A percentile compares a stretch with the other conserved stretches of the same genome.
Conservation (phyloP, 2,329 filamentous ascomycete genomes). For the Aureobasidium melanogenum region DNA sequence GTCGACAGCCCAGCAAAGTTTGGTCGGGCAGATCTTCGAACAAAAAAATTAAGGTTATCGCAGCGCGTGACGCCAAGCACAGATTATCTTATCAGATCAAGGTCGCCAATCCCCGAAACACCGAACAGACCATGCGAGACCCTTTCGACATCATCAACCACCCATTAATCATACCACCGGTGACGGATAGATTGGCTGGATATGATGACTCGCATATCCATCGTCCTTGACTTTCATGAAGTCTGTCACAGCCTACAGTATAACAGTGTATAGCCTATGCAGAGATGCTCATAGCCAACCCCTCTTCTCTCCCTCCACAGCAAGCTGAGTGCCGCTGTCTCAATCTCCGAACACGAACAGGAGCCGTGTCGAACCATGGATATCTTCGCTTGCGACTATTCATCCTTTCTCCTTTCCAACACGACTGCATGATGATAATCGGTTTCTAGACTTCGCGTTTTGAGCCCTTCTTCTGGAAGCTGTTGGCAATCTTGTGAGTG, state of each 20-base stretch:
- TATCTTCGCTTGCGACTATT: neutral
- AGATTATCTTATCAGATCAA: constrained; percentile 1
- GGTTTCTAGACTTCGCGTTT: neutral
- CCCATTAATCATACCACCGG: neutral
- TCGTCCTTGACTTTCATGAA: neutral
- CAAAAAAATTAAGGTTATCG: constrained; percentile 12
- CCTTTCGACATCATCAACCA: neutral
- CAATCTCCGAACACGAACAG: constrained; percentile 5
- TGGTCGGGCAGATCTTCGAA: neutral
- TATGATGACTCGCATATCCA: neutral
- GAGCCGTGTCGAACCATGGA: neutral
- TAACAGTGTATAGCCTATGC: neutral
- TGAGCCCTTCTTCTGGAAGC: neutral
- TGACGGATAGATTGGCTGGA: constrained; percentile 5
- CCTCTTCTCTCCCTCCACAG: neutral
- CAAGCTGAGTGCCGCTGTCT: neutral
- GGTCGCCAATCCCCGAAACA: too few species aligned
- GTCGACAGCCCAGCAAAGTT: neutral
- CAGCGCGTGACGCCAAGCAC: neutral
- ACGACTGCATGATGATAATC: neutral
- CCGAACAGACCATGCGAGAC: too few species aligned
- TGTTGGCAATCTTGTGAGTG: neutral
- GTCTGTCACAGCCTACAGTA: neutral
- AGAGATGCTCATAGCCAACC: neutral
- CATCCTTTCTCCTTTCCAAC: neutral